Evolutionary conservation across 1,284 basidiomycete genomes (phyloP).

Genomic region (Sporisorium iseilematis-ciliati): DNA sequence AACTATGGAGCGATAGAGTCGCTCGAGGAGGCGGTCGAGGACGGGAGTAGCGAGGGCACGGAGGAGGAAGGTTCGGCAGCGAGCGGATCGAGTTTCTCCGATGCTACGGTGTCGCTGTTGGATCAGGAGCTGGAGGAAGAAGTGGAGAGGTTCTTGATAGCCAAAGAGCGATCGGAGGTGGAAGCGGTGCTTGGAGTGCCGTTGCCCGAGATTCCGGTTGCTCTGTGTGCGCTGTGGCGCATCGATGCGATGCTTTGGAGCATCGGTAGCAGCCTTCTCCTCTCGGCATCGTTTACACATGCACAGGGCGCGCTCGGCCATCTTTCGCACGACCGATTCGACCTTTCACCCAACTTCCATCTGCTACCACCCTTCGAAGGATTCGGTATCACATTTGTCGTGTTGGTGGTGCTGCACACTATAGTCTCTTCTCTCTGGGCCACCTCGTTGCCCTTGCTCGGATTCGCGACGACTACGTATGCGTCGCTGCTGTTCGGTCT

Average conservation of each 20-base stretch:
- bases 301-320: conserved; percentile 53
- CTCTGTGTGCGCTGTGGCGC: conserved; percentile 61
- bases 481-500: conserved; percentile 60
- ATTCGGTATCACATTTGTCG: conserved; percentile 41
- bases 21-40: conserved; percentile 19
- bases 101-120: conserved; percentile 31
- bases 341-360: conserved; percentile 39
- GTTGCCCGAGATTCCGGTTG: conserved; percentile 56
- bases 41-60: conserved; percentile 12
- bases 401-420: conserved; percentile 56
- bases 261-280: conserved; percentile 56
- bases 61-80: conserved; percentile 15
- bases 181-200: conserved; percentile 60
- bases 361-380: conserved; percentile 46
- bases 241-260: conserved; percentile 66
- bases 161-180: conserved; percentile 56
- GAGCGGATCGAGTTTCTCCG: conserved; percentile 24
- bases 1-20: conserved; percentile 36
- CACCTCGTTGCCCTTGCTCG: conserved; percentile 51
- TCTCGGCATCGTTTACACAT: conserved; percentile 57
- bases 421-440: conserved; percentile 59
- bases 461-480: conserved; percentile 61
- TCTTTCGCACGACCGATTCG: conserved; percentile 23
- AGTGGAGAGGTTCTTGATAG: conserved; percentile 46
- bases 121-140: conserved; percentile 48